phyloP scores from a whole-genome alignment of 139 green algal species.

The Asterochloris erici region DNA sequence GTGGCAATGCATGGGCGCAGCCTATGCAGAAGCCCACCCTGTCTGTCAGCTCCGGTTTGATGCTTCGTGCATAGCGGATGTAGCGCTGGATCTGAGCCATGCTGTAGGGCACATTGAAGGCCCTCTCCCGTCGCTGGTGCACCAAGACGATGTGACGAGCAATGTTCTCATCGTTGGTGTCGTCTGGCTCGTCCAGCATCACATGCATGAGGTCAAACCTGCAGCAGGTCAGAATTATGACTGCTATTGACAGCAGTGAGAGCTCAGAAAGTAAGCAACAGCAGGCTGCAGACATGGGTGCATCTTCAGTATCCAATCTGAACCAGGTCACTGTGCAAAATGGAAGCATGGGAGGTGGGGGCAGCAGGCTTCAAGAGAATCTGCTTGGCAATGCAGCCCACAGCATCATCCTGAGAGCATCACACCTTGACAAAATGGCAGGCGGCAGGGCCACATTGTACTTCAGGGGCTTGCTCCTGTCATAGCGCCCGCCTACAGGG shows the following conservation, averaged over 20 bases:
- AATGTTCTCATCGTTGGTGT: constrained; percentile 68
- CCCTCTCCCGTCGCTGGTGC: constrained; percentile 46
- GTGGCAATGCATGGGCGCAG: neutral
- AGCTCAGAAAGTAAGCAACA: neutral
- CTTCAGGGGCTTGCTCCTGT: constrained; percentile 85
- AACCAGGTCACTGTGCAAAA: too few relatives aligned
- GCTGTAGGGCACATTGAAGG: constrained; percentile 70
- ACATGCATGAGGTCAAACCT: constrained; percentile 95
- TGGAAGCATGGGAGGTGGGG: too few relatives aligned
- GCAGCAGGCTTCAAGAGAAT: too few relatives aligned
- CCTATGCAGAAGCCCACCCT: constrained; percentile 27
- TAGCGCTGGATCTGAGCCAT: constrained; percentile 91
- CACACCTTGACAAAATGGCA: constrained; percentile 83
- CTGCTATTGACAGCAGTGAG: neutral
- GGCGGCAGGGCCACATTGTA: constrained; percentile 87
- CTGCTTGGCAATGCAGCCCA: too few relatives aligned
- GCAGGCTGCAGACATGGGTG: neutral
- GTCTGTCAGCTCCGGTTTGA: constrained; percentile 71
- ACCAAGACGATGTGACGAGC: constrained; percentile 78
- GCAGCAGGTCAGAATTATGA: constrained; percentile 1
- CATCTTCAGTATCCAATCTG: neutral
- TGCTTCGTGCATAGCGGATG: constrained; percentile 88
- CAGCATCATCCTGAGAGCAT: neutral
- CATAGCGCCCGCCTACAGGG: constrained; percentile 88
- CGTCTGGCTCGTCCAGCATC: constrained; percentile 91